These are phyloP conservation scores for Apiospora malaysiana DNA, from an alignment of 2,329 filamentous ascomycete genomes.

Conservation along the genomic window DNA sequence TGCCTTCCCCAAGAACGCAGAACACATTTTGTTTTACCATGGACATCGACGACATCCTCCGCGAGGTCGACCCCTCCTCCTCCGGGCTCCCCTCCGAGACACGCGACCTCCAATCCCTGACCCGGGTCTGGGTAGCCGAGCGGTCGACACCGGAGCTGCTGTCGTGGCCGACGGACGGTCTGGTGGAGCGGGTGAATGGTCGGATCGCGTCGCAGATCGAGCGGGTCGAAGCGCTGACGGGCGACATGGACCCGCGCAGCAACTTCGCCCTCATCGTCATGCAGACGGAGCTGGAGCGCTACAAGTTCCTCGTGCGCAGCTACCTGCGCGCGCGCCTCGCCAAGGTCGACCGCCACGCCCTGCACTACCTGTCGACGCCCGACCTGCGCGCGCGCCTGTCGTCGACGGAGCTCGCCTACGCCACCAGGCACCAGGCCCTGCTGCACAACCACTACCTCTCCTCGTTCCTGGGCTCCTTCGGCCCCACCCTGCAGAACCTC, in stretches of 20 bases:
- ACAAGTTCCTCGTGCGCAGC: conserved; percentile 87
- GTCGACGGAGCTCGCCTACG: conserved; percentile 78
- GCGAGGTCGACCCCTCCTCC: conserved; percentile 69
- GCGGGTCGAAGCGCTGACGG: conserved; percentile 77
- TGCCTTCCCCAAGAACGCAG: not conserved
- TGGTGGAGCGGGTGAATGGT: conserved; percentile 83
- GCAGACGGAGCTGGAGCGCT: conserved; percentile 94
- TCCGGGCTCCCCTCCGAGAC: conserved; percentile 63
- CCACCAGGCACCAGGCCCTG: conserved; percentile 82
- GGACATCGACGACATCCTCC: conserved; percentile 83
- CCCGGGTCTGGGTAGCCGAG: conserved; percentile 92
- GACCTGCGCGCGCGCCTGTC: conserved; percentile 70
- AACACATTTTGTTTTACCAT: conserved; percentile 48
- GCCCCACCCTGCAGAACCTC: conserved; percentile 76
- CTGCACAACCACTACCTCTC: conserved; percentile 84
- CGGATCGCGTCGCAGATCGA: conserved; percentile 74
- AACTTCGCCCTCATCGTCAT: conserved; percentile 95
- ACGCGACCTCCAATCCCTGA: conserved; percentile 85
- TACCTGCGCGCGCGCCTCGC: conserved; percentile 84
- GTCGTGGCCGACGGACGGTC: conserved; percentile 70
- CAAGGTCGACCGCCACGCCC: conserved; percentile 83
- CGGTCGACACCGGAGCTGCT: conserved; percentile 89
- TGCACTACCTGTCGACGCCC: conserved; percentile 71
- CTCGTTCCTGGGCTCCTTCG: conserved; percentile 86
- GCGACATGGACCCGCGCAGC: conserved; percentile 84